phyloP scores from a whole-genome alignment of 2,329 filamentous ascomycete species.

The Aspergillus aculeatus region DNA sequence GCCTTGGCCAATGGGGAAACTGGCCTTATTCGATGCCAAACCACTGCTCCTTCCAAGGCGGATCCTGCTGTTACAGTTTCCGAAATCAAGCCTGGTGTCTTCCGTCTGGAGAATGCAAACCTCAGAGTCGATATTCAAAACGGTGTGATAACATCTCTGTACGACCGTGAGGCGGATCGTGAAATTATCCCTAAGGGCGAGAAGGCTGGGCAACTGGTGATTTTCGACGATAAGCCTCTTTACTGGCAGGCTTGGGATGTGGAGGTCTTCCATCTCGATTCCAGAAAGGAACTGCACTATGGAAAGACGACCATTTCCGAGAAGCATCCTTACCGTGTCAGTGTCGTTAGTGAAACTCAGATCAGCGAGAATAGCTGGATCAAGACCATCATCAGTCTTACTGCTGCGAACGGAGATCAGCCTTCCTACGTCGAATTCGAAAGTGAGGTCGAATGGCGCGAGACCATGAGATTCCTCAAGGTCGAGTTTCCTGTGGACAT shows the following conservation, averaged over 20 bases:
- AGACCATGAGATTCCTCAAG: conserved; percentile 97
- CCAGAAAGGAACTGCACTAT: conserved; percentile 71
- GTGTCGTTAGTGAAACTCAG: conserved; percentile 77
- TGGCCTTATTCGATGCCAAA: conserved; percentile 41
- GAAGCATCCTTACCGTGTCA: conserved; percentile 70
- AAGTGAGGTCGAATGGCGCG: conserved; percentile 92
- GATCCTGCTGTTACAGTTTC: conserved; percentile 46
- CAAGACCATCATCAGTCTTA: conserved; percentile 79
- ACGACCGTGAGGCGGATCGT: conserved; percentile 69
- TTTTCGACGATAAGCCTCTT: conserved; percentile 95
- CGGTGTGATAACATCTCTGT: conserved; percentile 80
- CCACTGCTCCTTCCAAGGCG: conserved; percentile 22
- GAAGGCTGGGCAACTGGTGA: conserved; percentile 86
- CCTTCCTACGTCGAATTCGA: conserved; percentile 73
- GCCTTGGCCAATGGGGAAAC: conserved; percentile 49
- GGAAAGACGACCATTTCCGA: conserved; percentile 70
- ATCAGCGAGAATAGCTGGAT: conserved; percentile 86
- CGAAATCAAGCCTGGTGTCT: conserved; percentile 60
- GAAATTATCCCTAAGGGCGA: conserved; percentile 71
- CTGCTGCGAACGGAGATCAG: conserved; percentile 64
- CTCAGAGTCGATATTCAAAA: conserved; percentile 69
- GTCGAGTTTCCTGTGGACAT: conserved; percentile 96
- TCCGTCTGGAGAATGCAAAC: conserved; percentile 75
- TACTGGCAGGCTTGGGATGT: conserved; percentile 99
- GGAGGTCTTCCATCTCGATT: conserved; percentile 91